These are phyloP conservation scores for Eucalyptus sp. DNA, from an alignment of 345 rosid genomes.

Conservation along the genomic window DNA sequence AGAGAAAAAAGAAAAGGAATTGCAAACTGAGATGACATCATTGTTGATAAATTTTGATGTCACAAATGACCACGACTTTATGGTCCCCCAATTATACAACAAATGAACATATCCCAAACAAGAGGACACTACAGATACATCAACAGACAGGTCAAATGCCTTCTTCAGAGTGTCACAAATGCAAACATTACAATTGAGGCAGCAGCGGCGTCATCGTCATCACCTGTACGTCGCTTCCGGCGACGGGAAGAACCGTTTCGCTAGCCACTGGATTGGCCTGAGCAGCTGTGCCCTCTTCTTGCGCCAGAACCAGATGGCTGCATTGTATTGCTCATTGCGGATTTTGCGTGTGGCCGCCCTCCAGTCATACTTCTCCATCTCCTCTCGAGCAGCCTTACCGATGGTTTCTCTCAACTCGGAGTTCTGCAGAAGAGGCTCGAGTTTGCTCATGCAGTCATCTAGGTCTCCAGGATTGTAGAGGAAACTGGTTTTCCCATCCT, in stretches of 20 bases:
- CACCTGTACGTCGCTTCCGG: slow-evolving; percentile 25
- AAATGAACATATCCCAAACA: not conserved
- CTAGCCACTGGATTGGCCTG: slow-evolving; percentile 72
- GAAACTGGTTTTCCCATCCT: slow-evolving; percentile 80
- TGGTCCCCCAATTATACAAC: not conserved
- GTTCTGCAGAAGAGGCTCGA: slow-evolving; percentile 38
- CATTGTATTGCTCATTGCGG: slow-evolving; percentile 84
- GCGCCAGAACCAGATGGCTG: slow-evolving; percentile 98
- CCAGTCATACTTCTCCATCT: slow-evolving; percentile 92
- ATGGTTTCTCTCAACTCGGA: slow-evolving; percentile 51
- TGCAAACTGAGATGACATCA: not conserved
- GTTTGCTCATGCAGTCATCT: slow-evolving; percentile 74
- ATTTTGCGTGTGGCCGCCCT: slow-evolving; percentile 82
- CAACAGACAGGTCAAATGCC: not conserved
- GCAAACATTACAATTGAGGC: not conserved
- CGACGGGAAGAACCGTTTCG: slow-evolving; percentile 49
- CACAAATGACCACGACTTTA: not conserved
- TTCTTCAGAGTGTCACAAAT: not conserved
- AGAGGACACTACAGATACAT: not conserved
- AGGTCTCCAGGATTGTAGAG: slow-evolving; percentile 71
- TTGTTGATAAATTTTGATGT: not conserved
- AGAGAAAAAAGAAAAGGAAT: not conserved
- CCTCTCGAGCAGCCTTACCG: slow-evolving; percentile 81
- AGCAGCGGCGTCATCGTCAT: not conserved
- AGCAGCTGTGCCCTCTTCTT: slow-evolving; percentile 63